Conservation (phyloP, 169 alveolate species). For the Eimeria falciformis region DNA sequence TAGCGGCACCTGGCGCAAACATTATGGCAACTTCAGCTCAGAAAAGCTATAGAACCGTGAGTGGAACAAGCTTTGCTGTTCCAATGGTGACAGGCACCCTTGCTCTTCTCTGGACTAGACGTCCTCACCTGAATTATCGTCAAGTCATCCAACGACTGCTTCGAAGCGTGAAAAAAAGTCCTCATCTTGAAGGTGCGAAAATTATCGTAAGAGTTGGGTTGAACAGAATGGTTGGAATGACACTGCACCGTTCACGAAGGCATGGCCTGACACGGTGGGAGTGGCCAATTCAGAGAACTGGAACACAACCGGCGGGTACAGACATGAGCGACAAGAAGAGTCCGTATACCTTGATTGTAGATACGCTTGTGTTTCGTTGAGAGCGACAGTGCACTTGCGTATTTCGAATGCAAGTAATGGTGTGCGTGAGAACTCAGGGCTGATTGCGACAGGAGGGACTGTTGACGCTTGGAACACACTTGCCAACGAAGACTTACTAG, state of each 20-base stretch:
- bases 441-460: conserved; percentile 48
- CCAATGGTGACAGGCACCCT: conserved; percentile 85
- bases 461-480: conserved; percentile 70
- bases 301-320: conserved; percentile 8
- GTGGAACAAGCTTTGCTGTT: conserved; percentile 85
- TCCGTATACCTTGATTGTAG: not conserved
- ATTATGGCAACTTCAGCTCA: conserved; percentile 72
- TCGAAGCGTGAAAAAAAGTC: conserved; percentile 65
- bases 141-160: conserved; percentile 77
- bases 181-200: conserved; percentile 73
- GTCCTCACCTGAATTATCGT: conserved; percentile 80
- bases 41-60: conserved; percentile 78
- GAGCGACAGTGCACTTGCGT: not conserved
- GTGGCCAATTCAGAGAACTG: no score
- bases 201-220: no score
- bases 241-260: no score
- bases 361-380: not conserved
- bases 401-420: not conserved
- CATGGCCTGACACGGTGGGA: no score
- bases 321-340: not conserved
- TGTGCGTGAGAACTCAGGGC: not conserved
- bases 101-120: conserved; percentile 81
- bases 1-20: conserved; percentile 79
- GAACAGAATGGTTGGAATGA: no score
- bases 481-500: conserved; percentile 41